Evolutionary conservation across 2,329 filamentous ascomycete genomes (phyloP).

Genomic region (Sclerotinia trifoliorum): DNA sequence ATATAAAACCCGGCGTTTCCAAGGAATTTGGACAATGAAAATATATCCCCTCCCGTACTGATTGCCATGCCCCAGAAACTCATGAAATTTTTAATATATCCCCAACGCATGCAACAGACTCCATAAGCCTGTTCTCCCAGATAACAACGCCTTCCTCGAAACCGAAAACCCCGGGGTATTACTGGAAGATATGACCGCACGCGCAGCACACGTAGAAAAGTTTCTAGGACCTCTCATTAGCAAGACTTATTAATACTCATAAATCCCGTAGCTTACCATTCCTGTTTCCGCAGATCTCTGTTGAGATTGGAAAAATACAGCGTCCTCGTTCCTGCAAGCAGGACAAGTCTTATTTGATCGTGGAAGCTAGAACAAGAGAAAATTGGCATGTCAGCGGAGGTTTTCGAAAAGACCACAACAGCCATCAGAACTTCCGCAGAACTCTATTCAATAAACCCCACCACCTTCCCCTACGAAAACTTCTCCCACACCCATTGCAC

Average conservation of each 20-base stretch:
- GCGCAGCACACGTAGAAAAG: conserved; percentile 91
- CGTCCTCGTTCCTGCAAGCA: conserved; percentile 79
- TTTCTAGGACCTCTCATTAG: conserved; percentile 58
- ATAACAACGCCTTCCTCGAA: conserved; percentile 18
- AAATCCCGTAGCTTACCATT: conserved; percentile 68
- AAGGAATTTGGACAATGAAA: conserved; percentile 10
- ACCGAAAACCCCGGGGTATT: conserved; percentile 28
- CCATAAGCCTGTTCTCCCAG: conserved; percentile 17
- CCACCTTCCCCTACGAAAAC: conserved; percentile 22
- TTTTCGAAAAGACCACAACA: conserved; percentile 21
- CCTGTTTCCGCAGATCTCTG: conserved; percentile 95
- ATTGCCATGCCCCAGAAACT: conserved; percentile 8
- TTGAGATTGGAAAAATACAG: conserved; percentile 98
- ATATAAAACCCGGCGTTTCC: conserved; percentile 20
- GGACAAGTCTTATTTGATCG: conserved; percentile 84
- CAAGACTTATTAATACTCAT: background rate
- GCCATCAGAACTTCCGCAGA: conserved; percentile 7
- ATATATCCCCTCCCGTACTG: conserved; percentile 6
- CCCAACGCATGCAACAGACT: conserved; percentile 25
- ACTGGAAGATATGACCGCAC: conserved; percentile 84
- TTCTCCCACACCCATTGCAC: background rate
- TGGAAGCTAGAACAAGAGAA: conserved; percentile 69
- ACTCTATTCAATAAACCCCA: background rate
- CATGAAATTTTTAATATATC: background rate
- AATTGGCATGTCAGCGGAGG: conserved; percentile 44